These are phyloP conservation scores for Saturnispora silvae DNA, from an alignment of 805 yeast species.

Conservation along the genomic window DNA sequence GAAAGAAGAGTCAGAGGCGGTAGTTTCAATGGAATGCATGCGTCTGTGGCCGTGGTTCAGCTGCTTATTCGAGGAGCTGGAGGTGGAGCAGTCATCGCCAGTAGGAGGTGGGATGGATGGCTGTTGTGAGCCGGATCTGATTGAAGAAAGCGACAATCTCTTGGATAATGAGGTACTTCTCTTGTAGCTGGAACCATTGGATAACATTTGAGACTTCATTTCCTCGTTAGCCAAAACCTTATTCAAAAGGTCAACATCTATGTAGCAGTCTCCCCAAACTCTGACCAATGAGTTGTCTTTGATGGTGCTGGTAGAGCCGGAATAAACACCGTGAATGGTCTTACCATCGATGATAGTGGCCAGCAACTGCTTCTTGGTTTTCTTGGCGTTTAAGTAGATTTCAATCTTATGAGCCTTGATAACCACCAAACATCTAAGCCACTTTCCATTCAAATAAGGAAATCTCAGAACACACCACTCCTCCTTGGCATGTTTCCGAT, in stretches of 20 bases:
- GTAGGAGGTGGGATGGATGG: not conserved
- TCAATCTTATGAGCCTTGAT: slow-evolving; percentile 41
- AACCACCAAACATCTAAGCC: slow-evolving; percentile 46
- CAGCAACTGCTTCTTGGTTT: slow-evolving; percentile 40
- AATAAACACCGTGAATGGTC: slow-evolving; percentile 46
- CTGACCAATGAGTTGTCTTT: slow-evolving; percentile 48
- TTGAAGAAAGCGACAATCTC: slow-evolving; percentile 22
- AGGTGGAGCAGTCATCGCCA: slow-evolving; percentile 7
- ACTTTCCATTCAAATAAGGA: slow-evolving; percentile 46
- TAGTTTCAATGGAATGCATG: slow-evolving; percentile 20
- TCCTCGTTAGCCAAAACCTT: too few relatives aligned
- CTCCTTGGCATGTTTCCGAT: slow-evolving; percentile 31
- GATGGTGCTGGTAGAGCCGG: slow-evolving; percentile 45
- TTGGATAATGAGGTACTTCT: slow-evolving; percentile 15
- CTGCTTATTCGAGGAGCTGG: slow-evolving; percentile 13
- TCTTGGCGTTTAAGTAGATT: slow-evolving; percentile 39
- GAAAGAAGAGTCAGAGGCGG: slow-evolving; percentile 18
- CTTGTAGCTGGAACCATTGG: slow-evolving; percentile 4
- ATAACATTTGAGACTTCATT: slow-evolving; percentile 9
- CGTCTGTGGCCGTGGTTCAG: slow-evolving; percentile 14
- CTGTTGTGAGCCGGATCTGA: slow-evolving; percentile 10
- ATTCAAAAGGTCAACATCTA: slow-evolving; percentile 28
- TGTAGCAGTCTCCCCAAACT: slow-evolving; percentile 41
- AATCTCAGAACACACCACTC: slow-evolving; percentile 59
- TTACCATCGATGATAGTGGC: slow-evolving; percentile 36